Evolutionary conservation across 352 stramenopile genomes (phyloP), one percentile per base, ranked within the genome.

Genomic region (Aphanomyces astaci): DNA sequence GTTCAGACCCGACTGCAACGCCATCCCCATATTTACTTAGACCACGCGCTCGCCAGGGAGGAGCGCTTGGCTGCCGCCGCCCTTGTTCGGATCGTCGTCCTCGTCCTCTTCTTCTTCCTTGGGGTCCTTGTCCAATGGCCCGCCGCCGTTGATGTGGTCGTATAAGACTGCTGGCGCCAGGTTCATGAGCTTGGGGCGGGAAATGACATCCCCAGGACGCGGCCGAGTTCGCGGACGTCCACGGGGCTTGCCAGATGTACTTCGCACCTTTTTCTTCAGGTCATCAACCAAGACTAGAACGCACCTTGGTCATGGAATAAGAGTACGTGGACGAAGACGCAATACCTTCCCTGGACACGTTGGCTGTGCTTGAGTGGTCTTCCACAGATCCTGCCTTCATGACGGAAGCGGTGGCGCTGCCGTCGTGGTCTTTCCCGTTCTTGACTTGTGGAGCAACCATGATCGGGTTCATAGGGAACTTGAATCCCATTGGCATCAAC

Each of bases 171-270:
- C 84, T 19, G 84, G 84, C 0, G 84, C 84, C 65, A 92, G 89
- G 30, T 83, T 76, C 0, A 83, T 75, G 4, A 78, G 78, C 71
- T 92, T 92, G 32, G 79, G 76, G 9, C 82, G 82, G n/a, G 73
- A 78, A 55, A 92, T 87, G 52, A 89, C 76, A 73, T 92, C 84
- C 53, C 84, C 84, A 11, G 84, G 84, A 31, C 84, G 84, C 40
- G 84, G 82, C 4, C 84, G 82, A 30, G 84, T 92, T 46, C 84
- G 79, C 59, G 84, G 84, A 9, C 84, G 79, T 22, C 84, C 84
- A 39, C 84, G 82, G 4, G 84, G 84, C 48, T 87, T 87, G 36
- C 84, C 84, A 28, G 82, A 89, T 48, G 80, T 81, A 31, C 49
- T 68, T 13, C 84, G 80, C 3, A 77, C 75, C 63, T 92, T 92